Percentiles rank a stretch among this genome's conserved stretches.
Evolutionary conservation across 2,329 filamentous ascomycete species (phyloP).

Genomic region (Phymatotrichopsis omnivora): DNA sequence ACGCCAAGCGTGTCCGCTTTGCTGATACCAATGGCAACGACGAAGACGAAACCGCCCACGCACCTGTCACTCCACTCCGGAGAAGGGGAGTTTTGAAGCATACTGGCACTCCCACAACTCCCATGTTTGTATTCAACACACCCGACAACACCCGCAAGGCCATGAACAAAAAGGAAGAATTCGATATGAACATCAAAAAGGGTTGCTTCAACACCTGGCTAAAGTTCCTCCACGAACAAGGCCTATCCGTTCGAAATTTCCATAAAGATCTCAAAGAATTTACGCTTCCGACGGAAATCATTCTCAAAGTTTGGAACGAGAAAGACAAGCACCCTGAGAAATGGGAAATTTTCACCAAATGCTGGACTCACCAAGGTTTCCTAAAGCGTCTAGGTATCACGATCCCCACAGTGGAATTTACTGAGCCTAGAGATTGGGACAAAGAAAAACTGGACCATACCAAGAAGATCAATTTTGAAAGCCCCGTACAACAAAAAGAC

Average conservation of each 20-base stretch:
- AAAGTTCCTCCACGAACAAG: conserved; percentile 18
- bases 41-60: conserved; percentile 11
- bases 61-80: conserved; percentile 4
- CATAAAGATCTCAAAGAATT: conserved; percentile 14
- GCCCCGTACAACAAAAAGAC: conserved; percentile 21
- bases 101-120: conserved; percentile 14
- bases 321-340: conserved; percentile 15
- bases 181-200: conserved; percentile 24
- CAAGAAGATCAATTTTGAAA: conserved; percentile 15
- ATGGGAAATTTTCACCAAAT: conserved; percentile 19
- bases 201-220: conserved; percentile 25
- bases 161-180: conserved; percentile 23
- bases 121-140: conserved; percentile 23
- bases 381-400: conserved; percentile 13
- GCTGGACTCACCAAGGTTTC: conserved; percentile 24
- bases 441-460: conserved; percentile 2
- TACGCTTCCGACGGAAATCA: conserved; percentile 23
- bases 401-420: conserved; percentile 13
- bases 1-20: conserved; percentile 13
- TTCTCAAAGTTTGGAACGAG: conserved; percentile 20
- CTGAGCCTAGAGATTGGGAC: conserved; percentile 15
- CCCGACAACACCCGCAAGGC: conserved; percentile 14
- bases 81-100: background rate
- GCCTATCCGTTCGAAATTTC: conserved; percentile 13
- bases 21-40: background rate